A percentile compares a stretch with the other conserved stretches of the same genome.
Evolutionary conservation across 2,329 filamentous ascomycete genomes (phyloP).

Genomic region (Cercospora zeae-maydis): DNA sequence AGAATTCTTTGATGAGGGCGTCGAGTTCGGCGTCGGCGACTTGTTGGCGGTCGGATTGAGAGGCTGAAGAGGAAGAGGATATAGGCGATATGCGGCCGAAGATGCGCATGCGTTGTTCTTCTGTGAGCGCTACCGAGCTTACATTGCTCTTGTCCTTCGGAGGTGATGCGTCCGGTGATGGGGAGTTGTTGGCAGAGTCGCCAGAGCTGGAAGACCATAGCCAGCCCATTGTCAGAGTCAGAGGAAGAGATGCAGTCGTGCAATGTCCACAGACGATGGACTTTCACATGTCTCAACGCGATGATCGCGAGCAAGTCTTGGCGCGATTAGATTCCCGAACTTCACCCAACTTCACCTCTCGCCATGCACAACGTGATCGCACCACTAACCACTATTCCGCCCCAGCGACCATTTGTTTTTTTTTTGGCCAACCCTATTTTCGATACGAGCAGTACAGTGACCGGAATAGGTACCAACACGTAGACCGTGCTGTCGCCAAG

Average conservation of each 20-base stretch:
- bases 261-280: not conserved
- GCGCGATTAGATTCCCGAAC: not conserved
- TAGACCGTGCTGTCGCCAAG: too few species aligned
- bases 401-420: too few species aligned
- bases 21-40: conserved; percentile 55
- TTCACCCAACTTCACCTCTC: not conserved
- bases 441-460: too few species aligned
- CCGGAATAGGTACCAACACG: too few species aligned
- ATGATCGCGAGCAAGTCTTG: not conserved
- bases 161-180: not conserved
- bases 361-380: not conserved
- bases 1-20: conserved; percentile 50
- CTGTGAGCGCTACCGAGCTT: conserved; percentile 25
- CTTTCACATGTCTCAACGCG: not conserved
- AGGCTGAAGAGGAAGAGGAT: conserved; percentile 20
- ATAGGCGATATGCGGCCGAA: conserved; percentile 27
- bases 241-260: not conserved
- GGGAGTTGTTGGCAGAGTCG: not conserved
- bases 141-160: not conserved
- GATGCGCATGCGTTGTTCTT: conserved; percentile 33
- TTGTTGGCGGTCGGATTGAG: conserved; percentile 39
- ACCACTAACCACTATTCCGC: too few species aligned
- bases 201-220: conserved; percentile 26
- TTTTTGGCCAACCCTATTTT: too few species aligned
- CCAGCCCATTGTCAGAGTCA: conserved; percentile 28